A percentile compares a stretch with the other conserved stretches of the same genome.
Evolutionary conservation across 2,329 filamentous ascomycete species (phyloP).

Genomic region (Diaporthe citri): DNA sequence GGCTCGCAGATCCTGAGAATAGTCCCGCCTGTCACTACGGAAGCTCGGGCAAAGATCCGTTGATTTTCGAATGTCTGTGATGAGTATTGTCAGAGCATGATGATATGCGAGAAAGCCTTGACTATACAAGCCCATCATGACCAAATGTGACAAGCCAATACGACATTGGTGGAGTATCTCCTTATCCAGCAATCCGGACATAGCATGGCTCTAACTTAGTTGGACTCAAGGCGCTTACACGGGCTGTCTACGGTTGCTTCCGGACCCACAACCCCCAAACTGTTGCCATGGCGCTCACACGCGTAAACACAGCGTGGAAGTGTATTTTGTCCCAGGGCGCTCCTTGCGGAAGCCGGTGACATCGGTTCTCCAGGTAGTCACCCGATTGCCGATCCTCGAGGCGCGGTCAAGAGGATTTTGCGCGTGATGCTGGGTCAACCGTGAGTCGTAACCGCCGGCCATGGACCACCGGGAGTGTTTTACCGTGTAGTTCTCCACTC

Average conservation of each 20-base stretch:
- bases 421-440: conserved; percentile 13
- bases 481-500: conserved; percentile 16
- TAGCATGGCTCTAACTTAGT: not conserved
- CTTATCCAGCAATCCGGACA: not conserved
- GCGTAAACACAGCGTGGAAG: not conserved
- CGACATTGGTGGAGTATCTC: conserved; percentile 29
- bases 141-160: not conserved
- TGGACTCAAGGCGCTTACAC: conserved; percentile 9
- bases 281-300: not conserved
- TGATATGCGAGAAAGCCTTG: not conserved
- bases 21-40: not conserved
- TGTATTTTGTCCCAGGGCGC: not conserved
- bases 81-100: not conserved
- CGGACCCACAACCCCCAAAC: not conserved
- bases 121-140: not conserved
- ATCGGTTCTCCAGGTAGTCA: conserved; percentile 7
- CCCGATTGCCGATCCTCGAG: conserved; percentile 17
- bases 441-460: not conserved
- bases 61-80: not conserved
- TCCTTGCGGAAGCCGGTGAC: conserved; percentile 4
- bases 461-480: conserved; percentile 6
- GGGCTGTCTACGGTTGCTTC: not conserved
- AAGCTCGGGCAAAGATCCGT: conserved; percentile 21
- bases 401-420: not conserved
- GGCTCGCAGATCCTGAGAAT: not conserved